Base-by-base conservation (phyloP, 2,329 filamentous ascomycete species). In the Dothistroma pini region DNA sequence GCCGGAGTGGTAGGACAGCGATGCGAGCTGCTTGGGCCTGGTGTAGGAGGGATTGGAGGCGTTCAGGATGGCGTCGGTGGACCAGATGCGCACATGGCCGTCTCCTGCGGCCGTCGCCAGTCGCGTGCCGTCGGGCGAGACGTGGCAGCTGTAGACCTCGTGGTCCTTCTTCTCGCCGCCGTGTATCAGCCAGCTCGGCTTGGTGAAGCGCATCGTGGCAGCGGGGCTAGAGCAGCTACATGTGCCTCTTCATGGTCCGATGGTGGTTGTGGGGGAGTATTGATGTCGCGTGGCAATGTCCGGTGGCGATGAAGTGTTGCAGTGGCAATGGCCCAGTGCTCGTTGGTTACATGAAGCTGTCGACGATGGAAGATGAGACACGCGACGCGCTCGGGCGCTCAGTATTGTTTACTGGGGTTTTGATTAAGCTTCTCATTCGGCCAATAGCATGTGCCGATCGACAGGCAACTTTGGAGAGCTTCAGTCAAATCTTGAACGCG, bases 141-240 rank as follows among this genome's bases (percentile, higher is more conserved):
- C 87, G 81, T 97, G 91, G 76, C 93, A 97, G 79, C 91, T 96
- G 80, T 97, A 99, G 68, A 97, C 93, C 78, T 99, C 95, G 74
- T 96, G 96, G 75, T 97, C 93, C 75, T 97, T 97, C 76, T 96
- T 91, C 80, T 99, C 95, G 75, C 93, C 93, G 79, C 91, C 92
- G 80, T 97, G 93, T 75, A 90, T 93, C 72, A 97, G 87, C 93
- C 93, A 97, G 75, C 90, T 87, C 69, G 93, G 93, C 85, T 96
- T 96, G 77, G 96, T 91, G 79, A 97, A 75, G 73, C 79, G 79
- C 79, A 81, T 81, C n/a, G 50, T 68, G 32, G 22, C 32, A 16
- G 47, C 48, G 29, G 55, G 49, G 25, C 59, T 14, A 35, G 32
- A 19, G 34, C 60, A 62, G 59, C 29, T 54, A 57, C 31, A 32